Percentiles rank a stretch among this genome's conserved stretches.
Conservation (phyloP, 2,329 filamentous ascomycete species). For the Fusarium sp. region DNA sequence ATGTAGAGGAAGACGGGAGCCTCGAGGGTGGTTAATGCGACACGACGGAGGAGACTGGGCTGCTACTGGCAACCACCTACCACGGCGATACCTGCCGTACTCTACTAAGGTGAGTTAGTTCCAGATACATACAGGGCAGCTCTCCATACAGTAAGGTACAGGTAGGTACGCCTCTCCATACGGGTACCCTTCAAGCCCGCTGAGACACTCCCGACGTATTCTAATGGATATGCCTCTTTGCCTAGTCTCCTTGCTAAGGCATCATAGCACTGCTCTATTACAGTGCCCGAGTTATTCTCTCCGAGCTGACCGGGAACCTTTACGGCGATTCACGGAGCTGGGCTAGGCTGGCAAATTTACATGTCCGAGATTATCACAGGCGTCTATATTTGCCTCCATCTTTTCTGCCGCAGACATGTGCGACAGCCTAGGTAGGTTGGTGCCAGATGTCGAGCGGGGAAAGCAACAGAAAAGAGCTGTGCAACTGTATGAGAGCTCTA, state of each 20-base stretch:
- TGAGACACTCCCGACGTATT: conserved; percentile 10
- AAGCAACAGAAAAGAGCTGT: conserved; percentile 16
- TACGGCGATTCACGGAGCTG: conserved; percentile 2
- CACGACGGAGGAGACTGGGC: conserved; percentile 9
- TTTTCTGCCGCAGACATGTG: conserved; percentile 22
- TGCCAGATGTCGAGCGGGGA: conserved; percentile 24
- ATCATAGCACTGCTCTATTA: neutral
- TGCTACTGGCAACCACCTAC: conserved; percentile 22
- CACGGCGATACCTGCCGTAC: conserved; percentile 24
- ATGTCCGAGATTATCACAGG: conserved; percentile 30
- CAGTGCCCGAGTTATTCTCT: neutral
- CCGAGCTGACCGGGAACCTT: conserved; percentile 14
- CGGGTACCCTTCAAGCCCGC: conserved; percentile 1
- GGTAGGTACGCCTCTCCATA: neutral
- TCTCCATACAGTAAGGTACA: neutral
- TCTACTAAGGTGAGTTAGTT: neutral
- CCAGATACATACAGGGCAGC: neutral
- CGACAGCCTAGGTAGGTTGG: conserved; percentile 5
- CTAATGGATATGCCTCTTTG: neutral
- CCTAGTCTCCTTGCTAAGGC: neutral
- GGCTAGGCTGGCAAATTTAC: conserved; percentile 18
- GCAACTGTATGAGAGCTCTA: conserved; percentile 22
- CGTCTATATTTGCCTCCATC: conserved; percentile 3
- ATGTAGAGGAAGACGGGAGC: conserved; percentile 17
- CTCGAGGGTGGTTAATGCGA: conserved; percentile 28